Conservation (phyloP, 1,139 yeast genomes). For the Meyerozyma guilliermondii region DNA sequence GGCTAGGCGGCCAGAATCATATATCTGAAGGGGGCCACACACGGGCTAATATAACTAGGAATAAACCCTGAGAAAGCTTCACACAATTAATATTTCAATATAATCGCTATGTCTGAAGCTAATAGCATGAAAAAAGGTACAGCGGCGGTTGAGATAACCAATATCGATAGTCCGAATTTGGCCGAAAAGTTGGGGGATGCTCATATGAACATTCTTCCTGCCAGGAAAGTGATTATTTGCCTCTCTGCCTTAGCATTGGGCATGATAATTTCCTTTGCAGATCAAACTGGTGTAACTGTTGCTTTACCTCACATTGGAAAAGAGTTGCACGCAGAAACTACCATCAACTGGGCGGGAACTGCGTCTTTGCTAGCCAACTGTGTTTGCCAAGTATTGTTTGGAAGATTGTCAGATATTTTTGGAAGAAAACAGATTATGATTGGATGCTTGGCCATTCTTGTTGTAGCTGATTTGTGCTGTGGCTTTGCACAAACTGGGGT, state of each 20-base stretch:
- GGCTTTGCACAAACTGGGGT: slow-evolving; percentile 35
- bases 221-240: slow-evolving; percentile 24
- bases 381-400: slow-evolving; percentile 38
- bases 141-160: slow-evolving; percentile 3
- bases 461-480: slow-evolving; percentile 38
- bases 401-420: slow-evolving; percentile 39
- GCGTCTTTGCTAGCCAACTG: slow-evolving; percentile 43
- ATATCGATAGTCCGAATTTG: slow-evolving; percentile 11
- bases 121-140: slow-evolving; percentile 5
- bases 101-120: background rate
- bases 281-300: slow-evolving; percentile 39
- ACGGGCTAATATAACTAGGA: background rate
- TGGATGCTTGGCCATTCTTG: slow-evolving; percentile 28
- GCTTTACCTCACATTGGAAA: slow-evolving; percentile 37
- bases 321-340: slow-evolving; percentile 29
- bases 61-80: background rate
- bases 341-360: slow-evolving; percentile 47
- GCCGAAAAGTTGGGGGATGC: slow-evolving; percentile 33
- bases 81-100: background rate
- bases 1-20: background rate
- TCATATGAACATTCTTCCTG: slow-evolving; percentile 31
- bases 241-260: slow-evolving; percentile 24
- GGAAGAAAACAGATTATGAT: slow-evolving; percentile 40
- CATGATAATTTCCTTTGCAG: slow-evolving; percentile 31
- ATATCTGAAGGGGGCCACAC: background rate